Percentiles rank a stretch among this genome's conserved stretches.
These are phyloP conservation scores for Sclerotinia nivalis DNA, from an alignment of 2,329 filamentous ascomycete species.

Conservation along the genomic window DNA sequence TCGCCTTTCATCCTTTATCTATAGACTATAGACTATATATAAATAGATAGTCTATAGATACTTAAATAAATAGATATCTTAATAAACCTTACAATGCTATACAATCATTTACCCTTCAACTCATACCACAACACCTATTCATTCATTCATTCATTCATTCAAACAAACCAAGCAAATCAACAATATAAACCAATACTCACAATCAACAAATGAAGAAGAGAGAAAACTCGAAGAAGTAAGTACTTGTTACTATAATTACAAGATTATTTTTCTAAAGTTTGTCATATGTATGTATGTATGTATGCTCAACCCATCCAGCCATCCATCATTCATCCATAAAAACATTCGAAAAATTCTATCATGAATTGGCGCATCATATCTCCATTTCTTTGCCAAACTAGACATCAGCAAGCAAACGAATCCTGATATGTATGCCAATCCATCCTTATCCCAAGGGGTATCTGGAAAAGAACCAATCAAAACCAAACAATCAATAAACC, in stretches of 20 bases:
- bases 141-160: not conserved
- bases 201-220: not conserved
- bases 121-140: not conserved
- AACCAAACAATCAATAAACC: slow-evolving; percentile 18
- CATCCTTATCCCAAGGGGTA: slow-evolving; percentile 23
- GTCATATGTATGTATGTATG: slow-evolving; percentile 5
- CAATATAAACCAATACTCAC: not conserved
- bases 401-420: not conserved
- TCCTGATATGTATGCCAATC: slow-evolving; percentile 17
- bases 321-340: slow-evolving; percentile 6
- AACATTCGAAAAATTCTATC: slow-evolving; percentile 3
- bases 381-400: not conserved
- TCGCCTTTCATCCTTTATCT: not conserved
- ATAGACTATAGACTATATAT: too few relatives aligned
- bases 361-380: not conserved
- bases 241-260: slow-evolving; percentile 5
- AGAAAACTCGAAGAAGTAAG: not conserved
- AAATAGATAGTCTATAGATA: too few relatives aligned
- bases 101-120: not conserved
- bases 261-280: not conserved
- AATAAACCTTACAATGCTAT: not conserved
- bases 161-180: not conserved
- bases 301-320: slow-evolving; percentile 4
- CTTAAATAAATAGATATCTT: not conserved
- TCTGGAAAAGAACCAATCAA: slow-evolving; percentile 23